These are phyloP conservation scores for Odonthalia washingtoniensis DNA, from an alignment of 31 red algal species.

Conservation along the genomic window DNA sequence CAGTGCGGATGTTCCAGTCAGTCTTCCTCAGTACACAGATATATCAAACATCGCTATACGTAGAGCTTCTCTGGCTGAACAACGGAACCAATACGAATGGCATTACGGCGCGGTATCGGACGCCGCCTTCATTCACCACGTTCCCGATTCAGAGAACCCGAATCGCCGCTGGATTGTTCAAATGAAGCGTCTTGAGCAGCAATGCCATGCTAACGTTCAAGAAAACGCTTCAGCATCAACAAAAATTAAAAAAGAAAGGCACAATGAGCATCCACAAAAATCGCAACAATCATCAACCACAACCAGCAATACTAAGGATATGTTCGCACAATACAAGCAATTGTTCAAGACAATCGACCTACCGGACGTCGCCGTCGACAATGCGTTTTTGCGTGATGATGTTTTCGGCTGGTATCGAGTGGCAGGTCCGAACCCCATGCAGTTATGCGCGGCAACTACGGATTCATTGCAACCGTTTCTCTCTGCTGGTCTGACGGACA, in stretches of 20 bases:
- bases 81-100: not conserved
- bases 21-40: not conserved
- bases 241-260: not conserved
- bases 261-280: not conserved
- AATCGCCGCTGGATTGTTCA: not conserved
- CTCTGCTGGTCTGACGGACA: slow-evolving; percentile 53
- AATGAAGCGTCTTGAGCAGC: not conserved
- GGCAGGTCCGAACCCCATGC: slow-evolving; percentile 56
- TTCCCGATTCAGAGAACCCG: not conserved
- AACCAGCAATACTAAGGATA: not conserved
- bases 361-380: not conserved
- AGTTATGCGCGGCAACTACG: not conserved
- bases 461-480: not conserved
- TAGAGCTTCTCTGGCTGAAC: not conserved
- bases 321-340: not conserved
- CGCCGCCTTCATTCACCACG: not conserved
- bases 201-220: not conserved
- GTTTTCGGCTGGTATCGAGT: slow-evolving; percentile 61
- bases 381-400: slow-evolving; percentile 59
- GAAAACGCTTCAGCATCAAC: not conserved
- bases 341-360: not conserved
- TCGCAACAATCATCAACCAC: not conserved
- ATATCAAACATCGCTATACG: not conserved
- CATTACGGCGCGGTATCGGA: not conserved
- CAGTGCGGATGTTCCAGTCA: not conserved